phyloP scores from a whole-genome alignment of 805 yeast species.

The Lipomyces mesembrius region DNA sequence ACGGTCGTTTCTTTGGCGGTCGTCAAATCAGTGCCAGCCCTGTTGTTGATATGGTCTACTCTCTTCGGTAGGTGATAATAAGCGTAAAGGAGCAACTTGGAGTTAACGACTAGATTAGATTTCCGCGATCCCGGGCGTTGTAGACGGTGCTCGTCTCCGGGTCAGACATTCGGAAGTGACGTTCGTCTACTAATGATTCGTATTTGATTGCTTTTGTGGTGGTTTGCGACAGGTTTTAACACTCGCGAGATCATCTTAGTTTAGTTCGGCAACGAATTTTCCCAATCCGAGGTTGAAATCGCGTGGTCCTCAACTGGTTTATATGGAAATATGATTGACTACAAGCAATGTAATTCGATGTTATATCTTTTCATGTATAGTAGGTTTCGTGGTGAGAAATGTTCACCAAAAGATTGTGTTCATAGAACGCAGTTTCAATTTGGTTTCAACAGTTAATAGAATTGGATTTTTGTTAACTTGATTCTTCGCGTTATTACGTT shows the following conservation, averaged over 20 bases:
- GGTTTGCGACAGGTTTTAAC: neutral
- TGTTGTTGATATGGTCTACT: conserved; percentile 44
- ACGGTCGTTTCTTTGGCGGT: conserved; percentile 48
- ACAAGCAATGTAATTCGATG: neutral
- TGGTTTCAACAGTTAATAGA: neutral
- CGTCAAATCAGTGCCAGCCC: conserved; percentile 43
- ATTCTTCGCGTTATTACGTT: too few relatives aligned
- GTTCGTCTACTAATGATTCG: neutral
- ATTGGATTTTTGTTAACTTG: neutral
- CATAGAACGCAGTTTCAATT: neutral
- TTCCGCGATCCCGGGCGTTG: conserved; percentile 36
- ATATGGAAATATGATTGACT: neutral
- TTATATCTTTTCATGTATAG: neutral
- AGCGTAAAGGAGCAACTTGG: neutral
- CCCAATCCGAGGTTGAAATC: neutral
- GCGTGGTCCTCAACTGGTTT: neutral
- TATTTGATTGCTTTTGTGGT: neutral
- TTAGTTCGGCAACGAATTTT: neutral
- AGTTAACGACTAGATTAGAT: conserved; percentile 25
- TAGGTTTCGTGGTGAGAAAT: neutral
- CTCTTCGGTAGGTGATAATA: conserved; percentile 38
- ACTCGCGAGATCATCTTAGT: neutral
- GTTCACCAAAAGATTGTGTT: neutral
- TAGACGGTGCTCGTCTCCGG: neutral
- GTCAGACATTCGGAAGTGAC: neutral